phyloP scores from a whole-genome alignment of 1,284 basidiomycete genomes.

The Phellopilus nigrolimitatus region DNA sequence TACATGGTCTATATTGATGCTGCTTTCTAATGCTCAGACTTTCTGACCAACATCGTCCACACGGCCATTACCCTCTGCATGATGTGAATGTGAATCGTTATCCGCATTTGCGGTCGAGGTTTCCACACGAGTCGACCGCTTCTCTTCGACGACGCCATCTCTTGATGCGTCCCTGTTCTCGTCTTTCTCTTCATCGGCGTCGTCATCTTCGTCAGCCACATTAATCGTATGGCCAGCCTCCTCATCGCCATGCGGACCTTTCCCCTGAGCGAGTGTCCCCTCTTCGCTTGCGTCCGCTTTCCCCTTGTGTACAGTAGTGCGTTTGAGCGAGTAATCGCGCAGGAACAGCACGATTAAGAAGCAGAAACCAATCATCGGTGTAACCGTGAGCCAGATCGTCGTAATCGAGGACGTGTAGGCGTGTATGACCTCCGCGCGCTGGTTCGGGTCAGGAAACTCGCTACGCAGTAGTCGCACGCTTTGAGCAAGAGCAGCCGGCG shows the following conservation, averaged over 20 bases:
- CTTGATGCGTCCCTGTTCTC: constrained; percentile 1
- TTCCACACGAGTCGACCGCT: not conserved
- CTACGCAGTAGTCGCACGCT: constrained; percentile 48
- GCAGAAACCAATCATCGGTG: constrained; percentile 53
- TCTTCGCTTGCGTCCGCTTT: constrained; percentile 25
- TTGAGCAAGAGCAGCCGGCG: constrained; percentile 51
- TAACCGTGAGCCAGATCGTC: constrained; percentile 69
- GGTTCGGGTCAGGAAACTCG: constrained; percentile 43
- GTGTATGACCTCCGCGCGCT: constrained; percentile 51
- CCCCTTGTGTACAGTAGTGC: constrained; percentile 45
- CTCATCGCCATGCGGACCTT: not conserved
- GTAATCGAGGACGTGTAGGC: constrained; percentile 68
- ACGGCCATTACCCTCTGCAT: no score
- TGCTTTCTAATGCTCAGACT: no score
- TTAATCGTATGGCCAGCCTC: not conserved
- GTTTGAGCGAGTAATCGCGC: constrained; percentile 57
- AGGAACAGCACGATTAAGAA: constrained; percentile 58
- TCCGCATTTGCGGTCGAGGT: constrained; percentile 7
- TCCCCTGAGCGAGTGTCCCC: constrained; percentile 18
- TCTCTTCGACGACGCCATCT: not conserved
- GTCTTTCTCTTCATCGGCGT: not conserved
- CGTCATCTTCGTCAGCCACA: not conserved
- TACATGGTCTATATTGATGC: no score
- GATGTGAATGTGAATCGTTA: constrained; percentile 11
- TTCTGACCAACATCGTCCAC: no score